phyloP scores from a whole-genome alignment of 208 protist species.

The Vickermania ingenoplastis region DNA sequence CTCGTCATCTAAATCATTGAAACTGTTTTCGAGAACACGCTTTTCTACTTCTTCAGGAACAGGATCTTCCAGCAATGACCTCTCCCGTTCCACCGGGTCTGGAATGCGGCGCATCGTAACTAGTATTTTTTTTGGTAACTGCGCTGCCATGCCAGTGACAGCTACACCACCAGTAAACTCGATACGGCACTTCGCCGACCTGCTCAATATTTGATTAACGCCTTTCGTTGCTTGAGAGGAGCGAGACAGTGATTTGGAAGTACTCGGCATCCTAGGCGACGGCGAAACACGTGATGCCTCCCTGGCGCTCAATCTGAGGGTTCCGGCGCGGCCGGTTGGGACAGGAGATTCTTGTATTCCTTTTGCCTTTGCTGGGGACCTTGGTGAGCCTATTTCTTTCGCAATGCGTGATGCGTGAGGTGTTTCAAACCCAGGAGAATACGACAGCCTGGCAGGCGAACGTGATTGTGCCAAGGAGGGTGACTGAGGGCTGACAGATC shows the following conservation, averaged over 20 bases:
- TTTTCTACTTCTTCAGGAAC: slow-evolving; percentile 46
- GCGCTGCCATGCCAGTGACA: slow-evolving; percentile 59
- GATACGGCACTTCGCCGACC: slow-evolving; percentile 41
- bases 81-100: slow-evolving; percentile 25
- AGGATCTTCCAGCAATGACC: slow-evolving; percentile 61
- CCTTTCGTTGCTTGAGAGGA: slow-evolving; percentile 2
- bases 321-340: no score
- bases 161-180: slow-evolving; percentile 47
- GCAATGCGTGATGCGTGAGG: no score
- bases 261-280: neutral
- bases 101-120: slow-evolving; percentile 62
- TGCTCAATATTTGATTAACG: slow-evolving; percentile 19
- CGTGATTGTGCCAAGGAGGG: no score
- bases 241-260: neutral
- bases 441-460: no score
- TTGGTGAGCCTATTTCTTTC: no score
- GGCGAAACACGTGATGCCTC: neutral
- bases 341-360: no score
- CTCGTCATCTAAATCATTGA: slow-evolving; percentile 61
- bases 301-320: no score
- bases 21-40: slow-evolving; percentile 66
- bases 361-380: no score
- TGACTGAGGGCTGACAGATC: no score
- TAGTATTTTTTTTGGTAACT: slow-evolving; percentile 41
- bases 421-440: no score